Base-by-base conservation (phyloP, 2,329 filamentous ascomycete genomes). In the Calycina herbarum region DNA sequence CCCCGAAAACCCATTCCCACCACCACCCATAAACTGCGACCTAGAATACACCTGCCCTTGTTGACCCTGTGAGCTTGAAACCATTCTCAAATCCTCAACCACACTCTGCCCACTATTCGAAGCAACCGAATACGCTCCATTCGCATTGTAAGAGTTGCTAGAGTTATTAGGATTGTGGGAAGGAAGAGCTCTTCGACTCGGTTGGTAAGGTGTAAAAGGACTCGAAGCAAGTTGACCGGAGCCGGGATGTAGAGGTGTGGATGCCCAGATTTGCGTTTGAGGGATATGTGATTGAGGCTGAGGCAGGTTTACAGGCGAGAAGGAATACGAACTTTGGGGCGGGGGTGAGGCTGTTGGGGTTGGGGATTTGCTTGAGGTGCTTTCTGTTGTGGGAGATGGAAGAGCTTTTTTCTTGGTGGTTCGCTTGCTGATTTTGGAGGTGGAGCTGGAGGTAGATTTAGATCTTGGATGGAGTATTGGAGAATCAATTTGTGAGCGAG, bases 371-470 rank as follows among this genome's bases (percentile, higher is more conserved):
- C 27, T 33, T 35, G 38, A 15, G 38, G 1, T 40, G 11, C 27
- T n/a, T 35, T 29, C 15, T 57, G 56, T n/a, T 7, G 17, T 57
- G 15, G n/a, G 27, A 5, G 5, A 24, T 8, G 48, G 20, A 7
- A 24, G 15, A 2, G 15, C 8, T 35, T 35, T 57, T 57, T 57
- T 57, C 56, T 35, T 57, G 8, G 20, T 35, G 27, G 29, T 4
- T 57, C 56, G 56, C 15, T 57, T 57, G 15, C 6, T 57, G 56
- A 57, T 35, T 57, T 57, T 57, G 29, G 56, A 57, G 3, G 27
- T 20, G 6, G 27, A 33, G 13, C 7, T 35, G 24, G 13, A 57
- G 5, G 8, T n/a, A 29, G 31, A 13, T 35, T 33, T 57, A 7
- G 56, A 11, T 57, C 5, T 35, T n/a, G 56, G 56, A 10, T 57